Percentiles rank a stretch among this genome's conserved stretches.
phyloP scores from a whole-genome alignment of 176 grass and related monocot species.

The Raddia distichophylla region DNA sequence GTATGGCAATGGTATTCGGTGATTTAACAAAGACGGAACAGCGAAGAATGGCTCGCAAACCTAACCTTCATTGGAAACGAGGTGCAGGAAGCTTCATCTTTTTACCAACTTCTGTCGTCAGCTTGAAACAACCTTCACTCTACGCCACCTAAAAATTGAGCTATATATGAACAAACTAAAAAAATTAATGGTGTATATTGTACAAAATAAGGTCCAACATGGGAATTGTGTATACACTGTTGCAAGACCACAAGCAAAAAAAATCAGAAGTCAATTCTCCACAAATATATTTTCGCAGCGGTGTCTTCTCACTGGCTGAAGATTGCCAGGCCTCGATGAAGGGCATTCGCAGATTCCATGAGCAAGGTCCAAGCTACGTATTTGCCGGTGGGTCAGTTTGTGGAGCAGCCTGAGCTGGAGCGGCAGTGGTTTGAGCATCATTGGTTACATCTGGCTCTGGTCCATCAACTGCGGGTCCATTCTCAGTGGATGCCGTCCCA shows the following conservation, averaged over 20 bases:
- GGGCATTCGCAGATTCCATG: background rate
- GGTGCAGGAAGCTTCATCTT: background rate
- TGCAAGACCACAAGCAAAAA: conserved; percentile 25
- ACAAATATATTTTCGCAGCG: background rate
- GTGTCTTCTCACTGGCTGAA: background rate
- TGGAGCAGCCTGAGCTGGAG: background rate
- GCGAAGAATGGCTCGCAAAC: background rate
- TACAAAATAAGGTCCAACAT: conserved; percentile 41
- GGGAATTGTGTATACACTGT: conserved; percentile 49
- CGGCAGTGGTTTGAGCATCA: conserved; percentile 15
- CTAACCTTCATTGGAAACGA: background rate
- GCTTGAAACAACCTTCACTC: conserved; percentile 12
- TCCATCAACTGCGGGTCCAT: conserved; percentile 45
- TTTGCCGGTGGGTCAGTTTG: background rate
- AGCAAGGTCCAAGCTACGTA: conserved; percentile 16
- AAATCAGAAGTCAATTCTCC: background rate
- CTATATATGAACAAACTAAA: conserved; percentile 28
- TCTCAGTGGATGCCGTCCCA: background rate
- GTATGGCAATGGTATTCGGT: too few relatives aligned
- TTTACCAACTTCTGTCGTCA: conserved; percentile 26
- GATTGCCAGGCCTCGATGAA: background rate
- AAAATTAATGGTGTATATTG: conserved; percentile 7
- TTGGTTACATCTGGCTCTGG: background rate
- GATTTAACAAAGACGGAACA: too few relatives aligned
- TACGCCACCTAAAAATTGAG: conserved; percentile 42